These are phyloP conservation scores for Delphinella strobiligena DNA, from an alignment of 2,329 filamentous ascomycete species.

Conservation along the genomic window DNA sequence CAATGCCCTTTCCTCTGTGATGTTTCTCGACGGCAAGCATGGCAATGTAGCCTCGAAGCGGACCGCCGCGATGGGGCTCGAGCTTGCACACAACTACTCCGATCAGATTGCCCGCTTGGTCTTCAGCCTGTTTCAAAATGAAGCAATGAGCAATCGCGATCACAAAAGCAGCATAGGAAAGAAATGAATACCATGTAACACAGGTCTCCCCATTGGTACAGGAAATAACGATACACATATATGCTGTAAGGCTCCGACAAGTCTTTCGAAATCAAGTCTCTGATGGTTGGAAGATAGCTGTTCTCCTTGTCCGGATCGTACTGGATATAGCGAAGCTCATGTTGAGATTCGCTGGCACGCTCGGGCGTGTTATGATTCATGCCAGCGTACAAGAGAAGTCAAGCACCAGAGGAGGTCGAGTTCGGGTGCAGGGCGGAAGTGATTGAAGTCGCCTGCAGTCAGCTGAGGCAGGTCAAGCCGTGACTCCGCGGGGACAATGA, in stretches of 20 bases:
- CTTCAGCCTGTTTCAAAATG: constrained; percentile 4
- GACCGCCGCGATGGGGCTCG: constrained; percentile 76
- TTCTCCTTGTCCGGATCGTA: constrained; percentile 49
- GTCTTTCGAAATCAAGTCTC: constrained; percentile 87
- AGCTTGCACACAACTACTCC: constrained; percentile 94
- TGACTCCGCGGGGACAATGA: no score
- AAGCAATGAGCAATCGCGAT: neutral
- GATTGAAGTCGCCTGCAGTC: no score
- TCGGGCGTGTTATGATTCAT: neutral
- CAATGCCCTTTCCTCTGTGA: constrained; percentile 75
- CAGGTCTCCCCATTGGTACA: constrained; percentile 96
- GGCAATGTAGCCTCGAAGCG: constrained; percentile 86
- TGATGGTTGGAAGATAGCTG: constrained; percentile 69
- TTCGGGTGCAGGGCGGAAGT: neutral
- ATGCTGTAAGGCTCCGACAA: constrained; percentile 98
- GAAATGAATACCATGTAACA: constrained; percentile 68
- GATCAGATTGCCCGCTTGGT: constrained; percentile 45
- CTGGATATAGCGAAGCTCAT: constrained; percentile 24
- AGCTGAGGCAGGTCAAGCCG: no score
- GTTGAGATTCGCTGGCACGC: neutral
- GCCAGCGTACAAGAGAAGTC: neutral
- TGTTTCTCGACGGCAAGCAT: constrained; percentile 87
- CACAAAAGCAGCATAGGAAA: neutral
- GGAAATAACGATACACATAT: constrained; percentile 96
- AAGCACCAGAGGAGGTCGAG: neutral